Conservation (phyloP, 495 filamentous ascomycete species). For the Xylaria grammica region DNA sequence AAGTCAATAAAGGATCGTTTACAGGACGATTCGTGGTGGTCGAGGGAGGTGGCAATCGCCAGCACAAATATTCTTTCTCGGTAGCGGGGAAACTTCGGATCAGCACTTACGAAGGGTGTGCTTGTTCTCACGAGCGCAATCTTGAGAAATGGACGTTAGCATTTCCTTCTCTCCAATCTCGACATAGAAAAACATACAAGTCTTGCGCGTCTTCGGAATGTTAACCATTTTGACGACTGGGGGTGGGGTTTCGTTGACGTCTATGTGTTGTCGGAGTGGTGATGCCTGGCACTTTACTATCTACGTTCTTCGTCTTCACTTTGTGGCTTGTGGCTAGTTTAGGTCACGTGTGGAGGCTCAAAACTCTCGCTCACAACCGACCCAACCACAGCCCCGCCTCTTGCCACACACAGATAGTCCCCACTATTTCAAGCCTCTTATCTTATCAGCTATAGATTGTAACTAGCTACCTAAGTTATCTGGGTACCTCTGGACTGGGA, state of each 20-base stretch:
- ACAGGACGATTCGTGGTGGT: not conserved
- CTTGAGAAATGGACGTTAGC: constrained; percentile 11
- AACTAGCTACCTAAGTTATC: no score
- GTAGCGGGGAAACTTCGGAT: not conserved
- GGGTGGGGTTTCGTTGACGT: constrained; percentile 24
- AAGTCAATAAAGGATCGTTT: constrained; percentile 7
- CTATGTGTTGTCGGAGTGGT: constrained; percentile 23
- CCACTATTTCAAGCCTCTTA: no score
- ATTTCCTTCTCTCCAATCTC: not conserved
- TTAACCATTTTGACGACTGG: constrained; percentile 50
- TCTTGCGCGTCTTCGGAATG: constrained; percentile 45
- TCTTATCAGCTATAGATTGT: no score
- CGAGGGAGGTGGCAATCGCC: no score
- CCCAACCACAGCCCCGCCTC: not conserved
- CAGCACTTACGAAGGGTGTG: constrained; percentile 65
- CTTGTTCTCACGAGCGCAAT: constrained; percentile 29
- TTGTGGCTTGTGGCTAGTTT: constrained; percentile 24
- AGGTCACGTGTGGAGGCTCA: constrained; percentile 24
- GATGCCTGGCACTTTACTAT: constrained; percentile 18
- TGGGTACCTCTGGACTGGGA: no score
- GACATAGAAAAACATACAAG: constrained; percentile 27
- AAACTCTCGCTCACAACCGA: constrained; percentile 8
- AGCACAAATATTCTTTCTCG: not conserved
- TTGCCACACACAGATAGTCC: no score
- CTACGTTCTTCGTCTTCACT: constrained; percentile 10